Base-by-base conservation (phyloP, 2,329 filamentous ascomycete genomes). In the Dothidotthia symphoricarpi region DNA sequence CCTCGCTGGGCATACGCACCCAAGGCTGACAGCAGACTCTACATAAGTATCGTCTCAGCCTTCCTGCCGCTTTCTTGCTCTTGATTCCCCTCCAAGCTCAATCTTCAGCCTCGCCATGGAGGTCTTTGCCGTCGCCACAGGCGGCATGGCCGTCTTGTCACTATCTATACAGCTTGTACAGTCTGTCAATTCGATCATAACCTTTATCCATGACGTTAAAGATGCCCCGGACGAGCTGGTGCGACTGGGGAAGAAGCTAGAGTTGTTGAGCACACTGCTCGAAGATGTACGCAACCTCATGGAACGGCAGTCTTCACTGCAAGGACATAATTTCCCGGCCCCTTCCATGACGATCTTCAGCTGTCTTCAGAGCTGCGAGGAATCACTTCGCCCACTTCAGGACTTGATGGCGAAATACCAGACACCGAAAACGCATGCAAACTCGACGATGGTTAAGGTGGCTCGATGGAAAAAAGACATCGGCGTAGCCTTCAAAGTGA, bases 121-220 rank as follows among this genome's bases (percentile, higher is more conserved):
- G 10, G 34, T 17, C 4, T 42, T 50, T 13, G 49, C 49, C 11
- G 44, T 32, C 6, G 47, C 37, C 8, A 45, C 51, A 12, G 49
- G 49, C 24, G 43, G 43, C 39, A 48, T 50, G 17, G 43, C 50
- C 26, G 45, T 49, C 14, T 36, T 36, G 8, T 53, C 49, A 3
- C 31, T 53, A 1, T 36, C 44, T 0, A 17, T 53, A 16, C 49
- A 53, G 24, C 48, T 52, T n/a, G 24, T 53, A 4, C 17, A 50
- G 2, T 39, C 43, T 4, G 28, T 50, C 3, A 17, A 15, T 7
- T 40, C 12, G 4, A 48, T 49, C 29, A 33, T 37, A 16, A 30
- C 36, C 3, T 49, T 47, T 14, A 27, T 47, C 5, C 24, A 27
- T 8, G 31, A 45, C 5, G 39, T 43, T 2, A 52, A 47, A 29